Conservation (phyloP, 176 grass and related monocot species). For the Cymbopogon citratus region DNA sequence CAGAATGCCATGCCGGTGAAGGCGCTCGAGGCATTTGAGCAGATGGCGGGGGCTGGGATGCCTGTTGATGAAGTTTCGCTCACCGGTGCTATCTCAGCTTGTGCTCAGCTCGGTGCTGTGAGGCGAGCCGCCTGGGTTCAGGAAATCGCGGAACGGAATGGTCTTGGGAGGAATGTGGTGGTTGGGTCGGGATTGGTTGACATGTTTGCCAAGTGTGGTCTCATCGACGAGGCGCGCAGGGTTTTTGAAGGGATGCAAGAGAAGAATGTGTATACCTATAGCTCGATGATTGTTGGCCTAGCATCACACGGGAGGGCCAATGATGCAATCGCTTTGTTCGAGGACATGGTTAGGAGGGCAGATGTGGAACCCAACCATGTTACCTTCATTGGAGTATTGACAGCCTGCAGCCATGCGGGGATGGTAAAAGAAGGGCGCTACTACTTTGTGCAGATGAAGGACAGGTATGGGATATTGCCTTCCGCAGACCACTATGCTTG, state of each 20-base stretch:
- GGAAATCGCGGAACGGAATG: constrained; percentile 38
- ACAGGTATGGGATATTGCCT: constrained; percentile 54
- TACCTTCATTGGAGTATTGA: constrained; percentile 57
- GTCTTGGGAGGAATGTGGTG: constrained; percentile 38
- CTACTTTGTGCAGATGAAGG: constrained; percentile 68
- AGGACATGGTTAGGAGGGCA: constrained; percentile 41
- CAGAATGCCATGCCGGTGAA: constrained; percentile 53
- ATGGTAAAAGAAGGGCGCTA: constrained; percentile 58
- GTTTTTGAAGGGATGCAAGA: constrained; percentile 47
- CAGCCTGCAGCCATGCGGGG: constrained; percentile 60
- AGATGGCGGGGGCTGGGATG: constrained; percentile 29
- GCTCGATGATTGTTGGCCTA: constrained; percentile 53
- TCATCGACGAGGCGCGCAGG: constrained; percentile 36
- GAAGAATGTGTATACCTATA: constrained; percentile 57
- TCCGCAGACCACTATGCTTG: constrained; percentile 67
- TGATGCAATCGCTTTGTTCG: constrained; percentile 50
- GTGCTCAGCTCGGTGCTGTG: constrained; percentile 48
- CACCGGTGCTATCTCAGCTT: constrained; percentile 49
- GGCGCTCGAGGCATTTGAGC: constrained; percentile 41
- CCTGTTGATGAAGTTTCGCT: constrained; percentile 52
- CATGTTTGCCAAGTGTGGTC: constrained; percentile 69
- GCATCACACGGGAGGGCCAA: constrained; percentile 43
- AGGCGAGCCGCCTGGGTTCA: constrained; percentile 41
- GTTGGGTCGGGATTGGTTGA: constrained; percentile 55
- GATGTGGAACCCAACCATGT: constrained; percentile 54